phyloP scores from a whole-genome alignment of 2,329 filamentous ascomycete species.

The Colletotrichum sidae region DNA sequence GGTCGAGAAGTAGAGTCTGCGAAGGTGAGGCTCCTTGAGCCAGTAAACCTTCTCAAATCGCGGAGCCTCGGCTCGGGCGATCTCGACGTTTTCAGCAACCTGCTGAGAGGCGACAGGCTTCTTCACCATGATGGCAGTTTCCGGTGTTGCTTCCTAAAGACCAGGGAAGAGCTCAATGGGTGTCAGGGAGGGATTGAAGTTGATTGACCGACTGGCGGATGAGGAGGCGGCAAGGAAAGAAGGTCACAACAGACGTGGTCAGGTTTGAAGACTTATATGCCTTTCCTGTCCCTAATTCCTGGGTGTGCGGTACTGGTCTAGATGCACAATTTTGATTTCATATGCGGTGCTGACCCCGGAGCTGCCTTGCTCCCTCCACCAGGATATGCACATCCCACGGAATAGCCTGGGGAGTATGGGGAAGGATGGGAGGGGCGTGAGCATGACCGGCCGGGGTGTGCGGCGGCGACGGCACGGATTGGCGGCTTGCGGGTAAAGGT shows the following conservation, averaged over 20 bases:
- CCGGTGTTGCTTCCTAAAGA: slow-evolving; percentile 5
- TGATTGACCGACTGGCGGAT: slow-evolving; percentile 35
- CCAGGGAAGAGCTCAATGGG: slow-evolving; percentile 4
- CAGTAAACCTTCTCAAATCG: slow-evolving; percentile 67
- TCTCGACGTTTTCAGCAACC: slow-evolving; percentile 47
- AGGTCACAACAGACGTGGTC: slow-evolving; percentile 1
- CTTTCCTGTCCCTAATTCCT: neutral
- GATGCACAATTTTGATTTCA: slow-evolving; percentile 11
- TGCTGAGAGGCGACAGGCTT: slow-evolving; percentile 34
- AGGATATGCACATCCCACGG: slow-evolving; percentile 26
- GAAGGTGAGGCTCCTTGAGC: slow-evolving; percentile 66
- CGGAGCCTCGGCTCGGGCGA: slow-evolving; percentile 58
- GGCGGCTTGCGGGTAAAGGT: slow-evolving; percentile 39
- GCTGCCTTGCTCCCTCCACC: slow-evolving; percentile 30
- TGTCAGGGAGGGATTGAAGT: slow-evolving; percentile 24
- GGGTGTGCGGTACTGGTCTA: neutral
- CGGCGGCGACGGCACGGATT: slow-evolving; percentile 31
- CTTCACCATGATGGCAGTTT: slow-evolving; percentile 33
- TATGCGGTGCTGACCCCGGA: slow-evolving; percentile 25
- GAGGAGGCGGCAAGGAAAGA: slow-evolving; percentile 5
- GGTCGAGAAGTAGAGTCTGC: slow-evolving; percentile 65
- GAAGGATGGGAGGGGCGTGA: slow-evolving; percentile 27
- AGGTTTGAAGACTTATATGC: slow-evolving; percentile 29
- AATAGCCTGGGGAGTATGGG: slow-evolving; percentile 13
- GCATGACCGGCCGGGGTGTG: slow-evolving; percentile 35